Conservation (phyloP, 2,329 filamentous ascomycete genomes). For the Xylaria sp. region DNA sequence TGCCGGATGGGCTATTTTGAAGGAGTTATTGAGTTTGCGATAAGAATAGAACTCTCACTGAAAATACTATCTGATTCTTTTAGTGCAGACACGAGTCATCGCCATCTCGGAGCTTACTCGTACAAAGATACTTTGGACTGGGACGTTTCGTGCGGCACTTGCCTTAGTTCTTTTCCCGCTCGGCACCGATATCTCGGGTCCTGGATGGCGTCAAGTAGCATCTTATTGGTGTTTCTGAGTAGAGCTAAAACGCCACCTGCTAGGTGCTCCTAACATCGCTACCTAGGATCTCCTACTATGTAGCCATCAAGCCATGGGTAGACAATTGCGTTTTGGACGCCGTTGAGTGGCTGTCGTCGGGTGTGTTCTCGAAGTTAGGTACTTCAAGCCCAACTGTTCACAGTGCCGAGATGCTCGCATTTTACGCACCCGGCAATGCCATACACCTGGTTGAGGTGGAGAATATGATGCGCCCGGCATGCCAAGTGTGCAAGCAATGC, state of each 20-base stretch:
- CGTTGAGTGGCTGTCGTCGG: constrained; percentile 29
- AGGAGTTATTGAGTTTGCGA: constrained; percentile 20
- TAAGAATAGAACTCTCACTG: constrained; percentile 25
- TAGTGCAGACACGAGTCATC: not conserved
- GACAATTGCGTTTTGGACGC: constrained; percentile 7
- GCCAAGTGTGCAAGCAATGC: constrained; percentile 36
- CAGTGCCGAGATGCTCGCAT: constrained; percentile 28
- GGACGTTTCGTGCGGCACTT: constrained; percentile 18
- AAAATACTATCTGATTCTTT: not conserved
- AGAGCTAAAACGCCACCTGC: constrained; percentile 12
- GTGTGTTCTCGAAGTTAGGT: constrained; percentile 8
- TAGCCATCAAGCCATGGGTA: not conserved
- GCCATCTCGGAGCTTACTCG: constrained; percentile 3
- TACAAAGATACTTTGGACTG: not conserved
- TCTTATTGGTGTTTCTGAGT: constrained; percentile 19
- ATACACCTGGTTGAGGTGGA: constrained; percentile 31
- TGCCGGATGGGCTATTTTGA: constrained; percentile 11
- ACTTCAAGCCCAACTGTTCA: constrained; percentile 23
- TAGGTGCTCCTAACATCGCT: constrained; percentile 16
- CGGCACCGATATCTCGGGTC: constrained; percentile 37
- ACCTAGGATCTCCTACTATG: not conserved
- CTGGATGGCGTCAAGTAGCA: constrained; percentile 25
- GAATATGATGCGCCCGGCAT: constrained; percentile 30
- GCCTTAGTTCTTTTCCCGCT: constrained; percentile 27
- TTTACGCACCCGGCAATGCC: constrained; percentile 12